These are phyloP conservation scores for Geum urbanum DNA, from an alignment of 306 rosid species.

Conservation along the genomic window DNA sequence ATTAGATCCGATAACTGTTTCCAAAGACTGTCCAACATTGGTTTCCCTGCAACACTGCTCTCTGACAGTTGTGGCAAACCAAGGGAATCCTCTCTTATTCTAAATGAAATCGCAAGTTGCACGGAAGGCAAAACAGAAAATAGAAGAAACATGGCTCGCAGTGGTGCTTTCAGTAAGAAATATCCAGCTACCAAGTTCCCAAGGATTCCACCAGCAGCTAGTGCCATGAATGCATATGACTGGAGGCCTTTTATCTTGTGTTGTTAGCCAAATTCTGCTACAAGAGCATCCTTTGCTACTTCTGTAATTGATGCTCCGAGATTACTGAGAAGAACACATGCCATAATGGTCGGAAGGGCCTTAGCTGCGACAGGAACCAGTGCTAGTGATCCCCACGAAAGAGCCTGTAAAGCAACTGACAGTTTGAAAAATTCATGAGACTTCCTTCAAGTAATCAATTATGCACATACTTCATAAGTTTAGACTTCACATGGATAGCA, in stretches of 20 bases:
- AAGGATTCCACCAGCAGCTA: conserved; percentile 76
- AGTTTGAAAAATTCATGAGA: conserved; percentile 31
- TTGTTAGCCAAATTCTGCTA: conserved; percentile 73
- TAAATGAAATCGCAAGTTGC: conserved; percentile 54
- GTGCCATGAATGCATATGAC: conserved; percentile 83
- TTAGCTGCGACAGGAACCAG: conserved; percentile 50
- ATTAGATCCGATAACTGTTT: conserved; percentile 50
- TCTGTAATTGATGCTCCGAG: conserved; percentile 86
- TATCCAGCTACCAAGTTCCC: conserved; percentile 83
- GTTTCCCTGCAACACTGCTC: conserved; percentile 23
- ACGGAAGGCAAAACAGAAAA: conserved; percentile 50
- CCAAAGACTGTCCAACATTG: conserved; percentile 45
- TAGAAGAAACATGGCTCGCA: conserved; percentile 54
- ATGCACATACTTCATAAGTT: neutral
- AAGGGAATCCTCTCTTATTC: conserved; percentile 62
- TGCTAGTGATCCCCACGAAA: conserved; percentile 79
- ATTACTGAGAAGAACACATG: conserved; percentile 67
- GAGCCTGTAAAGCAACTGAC: conserved; percentile 73
- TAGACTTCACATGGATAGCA: neutral
- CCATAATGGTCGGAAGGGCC: conserved; percentile 55
- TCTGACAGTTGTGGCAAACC: conserved; percentile 45
- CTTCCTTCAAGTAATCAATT: neutral
- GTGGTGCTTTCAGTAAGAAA: conserved; percentile 51
- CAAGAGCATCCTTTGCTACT: conserved; percentile 91
- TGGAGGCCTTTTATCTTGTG: conserved; percentile 66